Percentiles rank a stretch among this genome's conserved stretches.
These are phyloP conservation scores for Pythium biforme DNA, from an alignment of 352 stramenopile genomes.

Conservation along the genomic window DNA sequence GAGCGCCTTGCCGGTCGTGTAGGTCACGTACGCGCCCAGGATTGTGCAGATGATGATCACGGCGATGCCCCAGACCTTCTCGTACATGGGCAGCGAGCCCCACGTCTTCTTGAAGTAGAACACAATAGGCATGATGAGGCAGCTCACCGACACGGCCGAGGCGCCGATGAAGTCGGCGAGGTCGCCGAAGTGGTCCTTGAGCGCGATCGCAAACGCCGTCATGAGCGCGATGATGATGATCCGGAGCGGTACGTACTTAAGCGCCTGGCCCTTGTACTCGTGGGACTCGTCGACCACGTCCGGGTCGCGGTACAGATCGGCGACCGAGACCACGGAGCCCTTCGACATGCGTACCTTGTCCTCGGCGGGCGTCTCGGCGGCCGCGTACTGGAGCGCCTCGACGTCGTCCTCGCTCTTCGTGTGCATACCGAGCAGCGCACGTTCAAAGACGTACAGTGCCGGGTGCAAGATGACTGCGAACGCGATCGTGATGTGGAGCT, in stretches of 20 bases:
- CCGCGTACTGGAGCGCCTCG: constrained; percentile 12
- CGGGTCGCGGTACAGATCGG: constrained; percentile 29
- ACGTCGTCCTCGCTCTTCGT: constrained; percentile 10
- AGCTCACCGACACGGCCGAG: constrained; percentile 51
- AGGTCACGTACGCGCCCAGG: constrained; percentile 13
- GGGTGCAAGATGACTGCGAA: constrained; percentile 37
- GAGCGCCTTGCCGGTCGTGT: constrained; percentile 17
- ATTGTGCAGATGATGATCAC: constrained; percentile 12
- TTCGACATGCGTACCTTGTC: constrained; percentile 22
- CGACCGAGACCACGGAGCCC: constrained; percentile 37
- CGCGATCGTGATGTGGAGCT: constrained; percentile 43
- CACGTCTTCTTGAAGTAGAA: constrained; percentile 75
- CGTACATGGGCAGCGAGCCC: constrained; percentile 27
- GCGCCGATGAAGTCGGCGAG: constrained; percentile 68
- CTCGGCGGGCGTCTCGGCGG: not conserved
- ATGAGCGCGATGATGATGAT: constrained; percentile 54
- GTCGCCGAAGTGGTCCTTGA: constrained; percentile 60
- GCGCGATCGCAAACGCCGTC: constrained; percentile 30
- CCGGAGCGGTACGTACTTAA: constrained; percentile 54
- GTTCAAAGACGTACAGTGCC: constrained; percentile 32
- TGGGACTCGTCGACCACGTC: constrained; percentile 33
- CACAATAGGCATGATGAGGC: constrained; percentile 63
- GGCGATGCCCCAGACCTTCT: not conserved
- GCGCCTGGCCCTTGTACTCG: constrained; percentile 46
- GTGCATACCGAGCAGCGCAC: constrained; percentile 32